phyloP scores from a whole-genome alignment of 192 early-diverging fungal genomes.

The Dimargaris cristalligena region DNA sequence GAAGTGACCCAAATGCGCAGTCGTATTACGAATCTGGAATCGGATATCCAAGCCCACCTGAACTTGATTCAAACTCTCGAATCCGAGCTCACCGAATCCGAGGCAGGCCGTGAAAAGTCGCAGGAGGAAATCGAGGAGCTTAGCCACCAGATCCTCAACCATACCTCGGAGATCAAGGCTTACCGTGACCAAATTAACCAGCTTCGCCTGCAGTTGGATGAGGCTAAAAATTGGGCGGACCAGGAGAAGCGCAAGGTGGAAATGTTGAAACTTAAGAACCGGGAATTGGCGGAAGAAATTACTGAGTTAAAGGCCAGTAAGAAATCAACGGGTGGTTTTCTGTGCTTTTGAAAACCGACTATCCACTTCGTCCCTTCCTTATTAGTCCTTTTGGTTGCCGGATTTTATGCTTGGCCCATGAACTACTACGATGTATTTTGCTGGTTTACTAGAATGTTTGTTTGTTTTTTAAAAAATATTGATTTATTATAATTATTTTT shows the following conservation, averaged over 20 bases:
- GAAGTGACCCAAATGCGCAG: constrained; percentile 10
- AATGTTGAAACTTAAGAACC: constrained; percentile 24
- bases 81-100: constrained; percentile 14
- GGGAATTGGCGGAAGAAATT: constrained; percentile 24
- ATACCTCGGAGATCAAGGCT: constrained; percentile 20
- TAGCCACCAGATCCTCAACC: constrained; percentile 22
- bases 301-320: constrained; percentile 15
- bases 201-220: constrained; percentile 17
- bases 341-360: constrained; percentile 22
- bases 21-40: constrained; percentile 3
- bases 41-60: constrained; percentile 14
- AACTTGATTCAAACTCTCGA: constrained; percentile 14
- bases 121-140: constrained; percentile 16
- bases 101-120: constrained; percentile 18
- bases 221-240: constrained; percentile 17
- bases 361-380: no score
- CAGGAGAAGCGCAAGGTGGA: constrained; percentile 26
- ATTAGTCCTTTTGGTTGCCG: no score
- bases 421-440: no score
- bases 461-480: no score
- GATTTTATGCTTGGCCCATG: no score
- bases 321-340: constrained; percentile 20
- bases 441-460: no score
- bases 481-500: no score
- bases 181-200: constrained; percentile 14